phyloP scores from a whole-genome alignment of 768 basidiomycete species.

The Mycena vitilis region DNA sequence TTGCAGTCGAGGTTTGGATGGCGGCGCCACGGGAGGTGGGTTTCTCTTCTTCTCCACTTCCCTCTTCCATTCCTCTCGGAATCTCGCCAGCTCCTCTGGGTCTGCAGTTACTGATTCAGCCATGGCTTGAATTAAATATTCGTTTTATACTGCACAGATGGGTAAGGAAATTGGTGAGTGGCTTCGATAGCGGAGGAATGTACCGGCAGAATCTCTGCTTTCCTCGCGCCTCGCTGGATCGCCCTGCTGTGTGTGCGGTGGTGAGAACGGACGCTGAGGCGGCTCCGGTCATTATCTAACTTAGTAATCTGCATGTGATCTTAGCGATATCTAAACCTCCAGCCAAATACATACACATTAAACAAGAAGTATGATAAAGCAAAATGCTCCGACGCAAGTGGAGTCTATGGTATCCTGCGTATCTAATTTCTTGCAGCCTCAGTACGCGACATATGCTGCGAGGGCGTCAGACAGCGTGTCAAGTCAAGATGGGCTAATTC shows the following conservation, averaged over 20 bases:
- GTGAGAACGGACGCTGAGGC: background rate
- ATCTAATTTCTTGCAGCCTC: slow-evolving; percentile 30
- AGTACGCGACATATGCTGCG: slow-evolving; percentile 65
- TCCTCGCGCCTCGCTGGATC: too few relatives aligned
- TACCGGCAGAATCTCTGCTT: too few relatives aligned
- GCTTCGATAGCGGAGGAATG: too few relatives aligned
- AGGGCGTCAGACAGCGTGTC: background rate
- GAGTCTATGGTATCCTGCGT: slow-evolving; percentile 5
- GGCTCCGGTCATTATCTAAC: background rate
- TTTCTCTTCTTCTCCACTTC: slow-evolving; percentile 64
- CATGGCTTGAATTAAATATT: slow-evolving; percentile 1
- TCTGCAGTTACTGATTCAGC: slow-evolving; percentile 3
- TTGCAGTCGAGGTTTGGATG: slow-evolving; percentile 22
- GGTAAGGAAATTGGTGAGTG: too few relatives aligned
- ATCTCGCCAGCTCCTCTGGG: slow-evolving; percentile 68
- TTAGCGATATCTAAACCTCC: slow-evolving; percentile 2
- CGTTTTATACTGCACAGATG: too few relatives aligned
- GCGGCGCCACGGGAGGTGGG: slow-evolving; percentile 17
- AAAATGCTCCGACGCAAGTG: background rate
- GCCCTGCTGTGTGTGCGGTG: background rate
- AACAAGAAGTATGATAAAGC: background rate
- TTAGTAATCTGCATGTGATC: background rate
- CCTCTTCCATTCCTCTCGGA: slow-evolving; percentile 79
- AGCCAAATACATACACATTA: slow-evolving; percentile 23
- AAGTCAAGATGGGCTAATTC: background rate